Base-by-base conservation (phyloP, 768 basidiomycete genomes). In the Hemileccinum rubropunctum region DNA sequence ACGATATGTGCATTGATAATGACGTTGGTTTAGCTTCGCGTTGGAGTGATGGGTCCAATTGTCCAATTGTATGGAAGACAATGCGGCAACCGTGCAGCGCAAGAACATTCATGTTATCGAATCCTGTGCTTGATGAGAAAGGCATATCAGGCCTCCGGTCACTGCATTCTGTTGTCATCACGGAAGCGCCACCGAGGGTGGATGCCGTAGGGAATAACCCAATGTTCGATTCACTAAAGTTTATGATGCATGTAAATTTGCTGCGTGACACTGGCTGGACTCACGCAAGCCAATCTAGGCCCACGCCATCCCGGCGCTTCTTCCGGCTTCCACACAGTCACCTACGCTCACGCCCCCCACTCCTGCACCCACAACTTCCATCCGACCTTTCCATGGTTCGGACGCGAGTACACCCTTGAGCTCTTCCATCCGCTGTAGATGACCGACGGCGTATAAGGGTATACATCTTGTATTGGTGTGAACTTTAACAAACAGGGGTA, bases 261-360 rank as follows among this genome's bases (percentile, higher is more conserved):
- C 23, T 28, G 17, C 26, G 32, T 14, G 48, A 57, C 35, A 32
- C 43, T 28, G 43, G 37, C 39, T 34, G 21, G 37, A 59, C 57
- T 54, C 52, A 61, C 58, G 44, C 42, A 49, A 38, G 20, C 42
- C 40, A 27, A 21, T 15, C 42, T 69, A 67, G 45, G 46, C 42
- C 78, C 79, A 81, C 26, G 47, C 53, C 33, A 46, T 61, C 36
- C 80, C 82, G 45, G 71, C 85, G 18, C 66, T 72, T 63, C 84
- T 80, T 13, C 87, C 93, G 5, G 82, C 81, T 58, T 84, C 81
- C 11, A 94, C 76, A 64, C 92, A 95, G 60, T 95, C 93, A 8
- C 83, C 84, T 1, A 95, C 79, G 57, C 93, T 93, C 3, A 93
- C 88, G 3, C 93, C 93, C 0, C 82, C 82, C 28, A 92, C 86